Evolutionary conservation across 116 monocot genomes (phyloP), one percentile per base, ranked within the genome.

Genomic region (Iris pallida): DNA sequence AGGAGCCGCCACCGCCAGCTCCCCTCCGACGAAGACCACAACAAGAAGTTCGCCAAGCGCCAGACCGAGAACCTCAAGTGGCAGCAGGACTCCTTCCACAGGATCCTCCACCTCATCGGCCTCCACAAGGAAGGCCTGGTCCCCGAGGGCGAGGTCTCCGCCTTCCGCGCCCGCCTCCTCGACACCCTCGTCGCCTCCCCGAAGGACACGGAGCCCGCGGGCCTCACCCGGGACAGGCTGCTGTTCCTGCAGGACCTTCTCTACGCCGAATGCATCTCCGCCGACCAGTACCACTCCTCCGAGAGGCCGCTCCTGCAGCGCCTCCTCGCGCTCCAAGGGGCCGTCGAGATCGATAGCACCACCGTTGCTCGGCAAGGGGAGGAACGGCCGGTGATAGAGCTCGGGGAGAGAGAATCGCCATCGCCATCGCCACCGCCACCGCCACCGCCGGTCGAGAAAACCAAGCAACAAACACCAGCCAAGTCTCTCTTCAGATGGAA

Each of bases 71-170:
- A 68, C 60, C 87, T 97, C 64, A 97, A 92, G 67, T 89, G 97
- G 97, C 97, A 97, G 81, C 97, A 97, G 76, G 92, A 97, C 6
- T 87, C 87, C 43, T 97, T 90, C 83, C 97, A 97, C 78, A 78
- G 81, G 48, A 92, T 97, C 55, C 87, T 92, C 53, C 69, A 97
- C 59, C 81, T 97, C 20, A 76, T 83, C 42, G 90, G 74, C 48
- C 85, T 92, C 45, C 85, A 85, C 60, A 82, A 79, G 17, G 97
- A 92, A 71, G 92, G 92, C 43, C 85, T 97, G 40, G 80, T 83
- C 1, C 53, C 81, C 7, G 83, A 85, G 17, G 14, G 66, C 46
- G 88, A 92, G 61, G 90, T 97, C 64, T 45, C 71, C 6, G 73
- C 87, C 18, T 92, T 88, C 78, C 80, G 92, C 4, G 57, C 82